phyloP scores from a whole-genome alignment of 2,329 filamentous ascomycete genomes.

The Gliomastix tumulicola region DNA sequence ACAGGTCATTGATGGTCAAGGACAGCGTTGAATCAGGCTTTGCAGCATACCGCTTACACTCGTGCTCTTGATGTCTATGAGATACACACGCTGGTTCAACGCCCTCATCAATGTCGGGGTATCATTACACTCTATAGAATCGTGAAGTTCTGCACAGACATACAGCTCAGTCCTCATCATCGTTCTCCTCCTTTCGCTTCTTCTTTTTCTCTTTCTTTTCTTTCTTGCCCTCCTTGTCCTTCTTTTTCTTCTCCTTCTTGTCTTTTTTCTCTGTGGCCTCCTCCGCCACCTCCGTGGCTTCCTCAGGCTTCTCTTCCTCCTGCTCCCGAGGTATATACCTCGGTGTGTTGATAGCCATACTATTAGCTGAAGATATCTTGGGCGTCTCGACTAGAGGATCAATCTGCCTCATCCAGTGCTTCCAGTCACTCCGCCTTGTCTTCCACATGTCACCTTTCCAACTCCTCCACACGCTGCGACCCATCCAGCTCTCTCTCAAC shows the following conservation, averaged over 20 bases:
- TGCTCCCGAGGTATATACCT: too few species aligned
- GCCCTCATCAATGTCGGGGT: too few species aligned
- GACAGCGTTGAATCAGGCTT: too few species aligned
- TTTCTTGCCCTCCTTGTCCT: constrained; percentile 1
- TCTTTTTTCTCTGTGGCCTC: constrained; percentile 1
- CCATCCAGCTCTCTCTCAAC: constrained; percentile 46
- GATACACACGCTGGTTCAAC: too few species aligned
- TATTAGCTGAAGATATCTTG: neutral
- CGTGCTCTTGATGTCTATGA: too few species aligned
- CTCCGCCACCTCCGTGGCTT: neutral
- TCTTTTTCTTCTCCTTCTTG: constrained; percentile 8
- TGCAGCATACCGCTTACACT: too few species aligned
- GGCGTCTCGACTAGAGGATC: constrained; percentile 13
- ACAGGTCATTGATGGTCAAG: too few species aligned
- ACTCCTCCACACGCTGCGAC: constrained; percentile 47
- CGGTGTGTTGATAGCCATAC: too few species aligned
- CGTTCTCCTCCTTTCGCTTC: constrained; percentile 1
- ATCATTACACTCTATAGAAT: too few species aligned
- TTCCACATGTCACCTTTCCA: constrained; percentile 55
- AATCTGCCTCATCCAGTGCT: constrained; percentile 47
- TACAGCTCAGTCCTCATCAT: constrained; percentile 2
- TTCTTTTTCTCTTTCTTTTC: constrained; percentile 8
- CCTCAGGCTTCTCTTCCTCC: neutral
- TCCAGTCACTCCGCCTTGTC: constrained; percentile 45
- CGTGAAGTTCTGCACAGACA: too few species aligned